Evolutionary conservation across 805 yeast genomes (phyloP), one percentile per base, ranked within the genome.

Genomic region (Spathaspora gorwiae): DNA sequence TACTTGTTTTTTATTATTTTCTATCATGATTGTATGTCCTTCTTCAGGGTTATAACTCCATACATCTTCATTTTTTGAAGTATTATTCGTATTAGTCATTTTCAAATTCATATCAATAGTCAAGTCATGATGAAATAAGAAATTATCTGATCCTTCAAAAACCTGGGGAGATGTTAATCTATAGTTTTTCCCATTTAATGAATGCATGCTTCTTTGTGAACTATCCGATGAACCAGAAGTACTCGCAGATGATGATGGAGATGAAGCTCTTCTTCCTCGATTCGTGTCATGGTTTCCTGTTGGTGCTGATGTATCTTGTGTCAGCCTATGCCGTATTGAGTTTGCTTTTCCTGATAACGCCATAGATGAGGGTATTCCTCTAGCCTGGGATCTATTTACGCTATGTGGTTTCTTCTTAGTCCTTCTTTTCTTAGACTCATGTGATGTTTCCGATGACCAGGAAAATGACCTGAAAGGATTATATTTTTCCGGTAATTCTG

Each of bases 31-130:
- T 3, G 45, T 29, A 35, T 45, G 48, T 13, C 48, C 48, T 14
- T 42, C 42, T 26, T 45, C 48, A 6, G 45, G 48, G 27, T 45
- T 42, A 29, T 45, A 45, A 29, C 45, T 45, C 42, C 43, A 41
- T 13, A 38, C 33, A 19, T 45, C 48, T 12, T 41, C 45, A 24
- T 30, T 32, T 11, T 9, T 6, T 14, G n/a, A 5, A 14, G 27
- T 29, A 7, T 26, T 26, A 38, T 38, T 38, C 5, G 24, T 39
- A 36, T n/a, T 36, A 13, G 12, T 30, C 39, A 26, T 6, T 12
- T 36, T 36, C 14, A 39, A 39, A 30, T 37, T 37, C 40, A 37
- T 37, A 10, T 39, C 35, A 24, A 39, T 39, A 7, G 41, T 39
- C 29, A 39, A 39, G 35, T 39, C 41, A 39, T 30, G 34, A 32